phyloP scores from a whole-genome alignment of 2,329 filamentous ascomycete genomes.

The Cryphonectria nitschkei region DNA sequence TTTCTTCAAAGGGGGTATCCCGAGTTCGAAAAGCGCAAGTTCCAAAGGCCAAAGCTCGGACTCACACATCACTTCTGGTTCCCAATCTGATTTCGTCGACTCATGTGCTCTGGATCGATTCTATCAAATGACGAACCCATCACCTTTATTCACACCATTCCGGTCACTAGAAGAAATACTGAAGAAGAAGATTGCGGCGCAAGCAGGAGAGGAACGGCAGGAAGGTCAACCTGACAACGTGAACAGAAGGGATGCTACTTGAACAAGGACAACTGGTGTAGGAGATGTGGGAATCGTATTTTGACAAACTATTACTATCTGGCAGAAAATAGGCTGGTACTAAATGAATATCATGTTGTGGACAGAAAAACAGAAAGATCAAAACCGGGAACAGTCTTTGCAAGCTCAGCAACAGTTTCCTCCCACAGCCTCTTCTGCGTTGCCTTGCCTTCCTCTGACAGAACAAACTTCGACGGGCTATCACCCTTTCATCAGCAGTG shows the following conservation, averaged over 20 bases:
- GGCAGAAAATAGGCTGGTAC: not conserved
- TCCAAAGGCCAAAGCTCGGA: not conserved
- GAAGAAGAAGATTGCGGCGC: not conserved
- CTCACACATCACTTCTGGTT: not conserved
- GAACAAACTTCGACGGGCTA: not conserved
- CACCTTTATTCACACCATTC: not conserved
- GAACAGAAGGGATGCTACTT: not conserved
- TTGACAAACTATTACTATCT: not conserved
- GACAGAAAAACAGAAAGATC: not conserved
- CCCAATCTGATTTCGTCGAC: not conserved
- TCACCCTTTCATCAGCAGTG: not conserved
- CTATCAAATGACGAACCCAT: not conserved
- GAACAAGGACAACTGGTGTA: not conserved
- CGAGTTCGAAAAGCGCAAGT: not conserved
- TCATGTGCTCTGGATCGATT: not conserved
- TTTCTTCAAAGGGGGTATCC: not conserved
- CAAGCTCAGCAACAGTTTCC: not conserved
- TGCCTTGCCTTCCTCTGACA: conserved; percentile 1
- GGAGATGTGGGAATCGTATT: not conserved
- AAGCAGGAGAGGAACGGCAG: not conserved
- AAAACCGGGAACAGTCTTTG: not conserved
- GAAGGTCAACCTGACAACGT: not conserved
- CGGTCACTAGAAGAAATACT: not conserved
- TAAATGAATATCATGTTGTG: not conserved
- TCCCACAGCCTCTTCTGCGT: conserved; percentile 10